Conservation (phyloP, 2,329 filamentous ascomycete genomes). For the Lasiodiplodia theobromae region DNA sequence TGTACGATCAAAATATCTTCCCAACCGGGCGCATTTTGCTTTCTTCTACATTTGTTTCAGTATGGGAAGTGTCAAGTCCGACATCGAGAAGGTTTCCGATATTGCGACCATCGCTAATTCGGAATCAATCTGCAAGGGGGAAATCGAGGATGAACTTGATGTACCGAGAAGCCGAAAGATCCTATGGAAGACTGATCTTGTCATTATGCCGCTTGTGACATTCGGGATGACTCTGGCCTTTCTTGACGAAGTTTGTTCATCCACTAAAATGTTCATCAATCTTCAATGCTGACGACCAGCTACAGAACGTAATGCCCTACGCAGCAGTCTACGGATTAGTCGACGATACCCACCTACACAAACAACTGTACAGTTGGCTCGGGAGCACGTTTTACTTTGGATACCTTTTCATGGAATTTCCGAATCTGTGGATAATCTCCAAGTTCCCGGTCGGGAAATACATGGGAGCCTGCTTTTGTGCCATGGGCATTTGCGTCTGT, state of each 20-base stretch:
- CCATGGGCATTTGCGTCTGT: background rate
- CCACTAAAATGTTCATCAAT: background rate
- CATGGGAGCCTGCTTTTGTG: background rate
- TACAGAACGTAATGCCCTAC: background rate
- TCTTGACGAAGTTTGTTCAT: conserved; percentile 1
- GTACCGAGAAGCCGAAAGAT: background rate
- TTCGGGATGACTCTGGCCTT: conserved; percentile 2
- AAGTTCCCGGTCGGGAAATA: background rate
- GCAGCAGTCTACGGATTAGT: background rate
- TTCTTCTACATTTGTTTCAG: background rate
- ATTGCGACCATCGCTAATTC: background rate
- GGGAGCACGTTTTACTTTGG: background rate
- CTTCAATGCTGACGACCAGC: background rate
- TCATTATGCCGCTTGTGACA: background rate
- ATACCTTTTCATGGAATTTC: background rate
- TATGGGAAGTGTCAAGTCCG: background rate
- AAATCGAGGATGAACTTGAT: background rate
- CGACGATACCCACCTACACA: background rate
- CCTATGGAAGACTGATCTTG: background rate
- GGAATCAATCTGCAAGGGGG: background rate
- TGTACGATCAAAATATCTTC: background rate
- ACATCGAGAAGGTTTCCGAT: background rate
- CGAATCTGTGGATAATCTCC: background rate
- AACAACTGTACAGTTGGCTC: background rate
- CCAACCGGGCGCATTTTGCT: background rate